A percentile compares a stretch with the other conserved stretches of the same genome.
Evolutionary conservation across 208 protist species (phyloP).

Genomic region (Trypanosoma boissoni): DNA sequence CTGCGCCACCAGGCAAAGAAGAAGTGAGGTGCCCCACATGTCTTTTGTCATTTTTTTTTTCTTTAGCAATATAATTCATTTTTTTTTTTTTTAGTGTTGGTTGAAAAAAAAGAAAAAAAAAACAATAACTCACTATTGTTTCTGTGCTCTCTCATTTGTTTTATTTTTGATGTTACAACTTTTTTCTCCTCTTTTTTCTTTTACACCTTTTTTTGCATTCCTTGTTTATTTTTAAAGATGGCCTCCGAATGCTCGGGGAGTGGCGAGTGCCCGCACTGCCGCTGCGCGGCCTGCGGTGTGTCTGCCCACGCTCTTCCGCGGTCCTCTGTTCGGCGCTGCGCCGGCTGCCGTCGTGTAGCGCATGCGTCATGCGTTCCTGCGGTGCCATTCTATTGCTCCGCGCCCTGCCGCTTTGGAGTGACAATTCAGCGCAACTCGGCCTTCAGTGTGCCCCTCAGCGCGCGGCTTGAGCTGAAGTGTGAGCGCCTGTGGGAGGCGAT

Average conservation of each 20-base stretch:
- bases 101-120: constrained; percentile 11
- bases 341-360: constrained; percentile 35
- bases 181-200: constrained; percentile 5
- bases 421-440: constrained; percentile 46
- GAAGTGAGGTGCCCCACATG: constrained; percentile 63
- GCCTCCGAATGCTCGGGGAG: constrained; percentile 3
- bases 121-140: constrained; percentile 5
- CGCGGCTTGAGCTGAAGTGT: constrained; percentile 31
- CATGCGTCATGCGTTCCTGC: constrained; percentile 40
- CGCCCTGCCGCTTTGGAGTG: constrained; percentile 47
- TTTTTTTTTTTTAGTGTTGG: constrained; percentile 15
- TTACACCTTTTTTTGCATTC: constrained; percentile 8
- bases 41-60: no score
- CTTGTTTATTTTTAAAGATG: constrained; percentile 7
- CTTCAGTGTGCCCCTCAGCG: constrained; percentile 39
- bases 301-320: not conserved
- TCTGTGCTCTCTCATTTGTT: constrained; percentile 5
- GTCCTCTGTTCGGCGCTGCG: constrained; percentile 27
- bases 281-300: constrained; percentile 51
- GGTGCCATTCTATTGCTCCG: constrained; percentile 28
- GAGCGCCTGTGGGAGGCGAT: constrained; percentile 32
- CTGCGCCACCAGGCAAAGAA: constrained; percentile 88
- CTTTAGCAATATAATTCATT: not conserved
- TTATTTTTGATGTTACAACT: constrained; percentile 9
- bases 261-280: constrained; percentile 34